Evolutionary conservation across 345 rosid genomes (phyloP).

Genomic region (Combretum micranthum): DNA sequence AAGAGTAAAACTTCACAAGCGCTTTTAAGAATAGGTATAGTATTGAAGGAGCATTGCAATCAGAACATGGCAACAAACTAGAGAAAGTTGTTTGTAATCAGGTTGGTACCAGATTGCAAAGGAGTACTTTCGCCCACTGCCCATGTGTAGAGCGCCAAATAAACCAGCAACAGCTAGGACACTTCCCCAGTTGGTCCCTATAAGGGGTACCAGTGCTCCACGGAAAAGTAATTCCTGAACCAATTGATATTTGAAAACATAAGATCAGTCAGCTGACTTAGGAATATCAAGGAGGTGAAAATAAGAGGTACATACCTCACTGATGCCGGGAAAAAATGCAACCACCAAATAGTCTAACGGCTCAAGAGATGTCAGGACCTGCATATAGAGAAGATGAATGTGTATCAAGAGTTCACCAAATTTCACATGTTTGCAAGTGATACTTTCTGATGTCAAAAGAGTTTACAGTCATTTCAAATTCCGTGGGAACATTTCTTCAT

Average conservation of each 20-base stretch:
- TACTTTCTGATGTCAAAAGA: no score
- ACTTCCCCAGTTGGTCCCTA: slow-evolving; percentile 63
- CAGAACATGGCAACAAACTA: no score
- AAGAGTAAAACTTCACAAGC: no score
- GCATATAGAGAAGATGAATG: slow-evolving; percentile 7
- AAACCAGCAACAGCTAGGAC: slow-evolving; percentile 44
- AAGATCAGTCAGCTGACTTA: background rate
- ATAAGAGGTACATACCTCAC: slow-evolving; percentile 44
- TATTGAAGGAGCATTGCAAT: no score
- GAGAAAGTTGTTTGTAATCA: no score
- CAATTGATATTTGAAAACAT: background rate
- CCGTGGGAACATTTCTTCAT: no score
- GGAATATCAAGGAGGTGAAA: background rate
- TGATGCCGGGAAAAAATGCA: slow-evolving; percentile 72
- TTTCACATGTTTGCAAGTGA: no score
- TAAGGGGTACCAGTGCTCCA: slow-evolving; percentile 62
- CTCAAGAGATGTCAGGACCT: slow-evolving; percentile 81
- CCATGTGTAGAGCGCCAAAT: slow-evolving; percentile 76
- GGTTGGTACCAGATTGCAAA: slow-evolving; percentile 64
- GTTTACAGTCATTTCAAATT: no score
- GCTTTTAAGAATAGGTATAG: no score
- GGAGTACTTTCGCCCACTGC: slow-evolving; percentile 79
- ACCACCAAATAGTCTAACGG: slow-evolving; percentile 72
- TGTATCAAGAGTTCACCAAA: no score
- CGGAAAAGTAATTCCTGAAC: slow-evolving; percentile 77